Evolutionary conservation across 1,139 yeast species (phyloP).

Genomic region (Kodamaea fungicola): DNA sequence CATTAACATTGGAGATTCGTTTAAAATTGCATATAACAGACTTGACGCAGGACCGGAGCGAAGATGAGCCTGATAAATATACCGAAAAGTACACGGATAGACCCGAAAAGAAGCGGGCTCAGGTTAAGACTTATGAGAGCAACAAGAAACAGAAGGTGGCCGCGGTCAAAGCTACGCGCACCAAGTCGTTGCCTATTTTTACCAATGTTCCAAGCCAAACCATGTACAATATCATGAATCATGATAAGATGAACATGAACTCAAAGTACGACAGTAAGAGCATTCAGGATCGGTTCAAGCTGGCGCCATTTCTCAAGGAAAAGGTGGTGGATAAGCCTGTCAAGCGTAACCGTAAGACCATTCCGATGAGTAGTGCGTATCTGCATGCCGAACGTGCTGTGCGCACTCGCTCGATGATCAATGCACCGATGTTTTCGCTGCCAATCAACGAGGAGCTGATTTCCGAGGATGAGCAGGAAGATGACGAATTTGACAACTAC

Average conservation of each 20-base stretch:
- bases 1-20: slow-evolving; percentile 64
- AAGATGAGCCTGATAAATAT: slow-evolving; percentile 2
- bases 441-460: slow-evolving; percentile 40
- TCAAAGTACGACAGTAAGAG: slow-evolving; percentile 41
- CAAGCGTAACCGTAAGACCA: slow-evolving; percentile 23
- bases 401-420: slow-evolving; percentile 42
- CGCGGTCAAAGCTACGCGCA: slow-evolving; percentile 56
- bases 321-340: slow-evolving; percentile 38
- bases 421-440: slow-evolving; percentile 31
- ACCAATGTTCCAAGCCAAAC: slow-evolving; percentile 40
- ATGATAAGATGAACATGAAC: slow-evolving; percentile 39
- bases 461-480: slow-evolving; percentile 15
- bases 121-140: background rate
- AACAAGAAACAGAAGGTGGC: slow-evolving; percentile 7
- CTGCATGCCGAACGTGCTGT: slow-evolving; percentile 38
- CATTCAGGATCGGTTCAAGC: slow-evolving; percentile 45
- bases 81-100: slow-evolving; percentile 8
- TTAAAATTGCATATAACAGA: slow-evolving; percentile 51
- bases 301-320: slow-evolving; percentile 46
- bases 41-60: background rate
- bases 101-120: slow-evolving; percentile 1
- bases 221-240: slow-evolving; percentile 40
- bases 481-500: slow-evolving; percentile 23
- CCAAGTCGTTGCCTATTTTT: slow-evolving; percentile 61
- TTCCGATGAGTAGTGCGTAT: slow-evolving; percentile 6